A percentile compares a stretch with the other conserved stretches of the same genome.
Evolutionary conservation across 441 rosid genomes (phyloP).

Genomic region (Erodium texanum): DNA sequence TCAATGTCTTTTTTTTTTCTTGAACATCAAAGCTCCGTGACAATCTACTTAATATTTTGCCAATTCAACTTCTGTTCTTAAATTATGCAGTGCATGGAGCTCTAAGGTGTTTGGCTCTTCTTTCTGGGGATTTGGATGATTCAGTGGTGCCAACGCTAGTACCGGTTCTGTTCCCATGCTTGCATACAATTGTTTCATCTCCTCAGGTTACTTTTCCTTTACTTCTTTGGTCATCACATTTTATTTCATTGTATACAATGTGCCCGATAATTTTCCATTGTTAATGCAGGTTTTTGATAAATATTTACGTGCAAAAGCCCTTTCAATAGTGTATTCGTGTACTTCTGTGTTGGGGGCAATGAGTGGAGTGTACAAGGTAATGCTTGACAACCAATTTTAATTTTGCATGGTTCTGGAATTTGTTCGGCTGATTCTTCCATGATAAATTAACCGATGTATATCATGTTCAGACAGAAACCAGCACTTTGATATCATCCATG

Average conservation of each 20-base stretch:
- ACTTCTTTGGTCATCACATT: neutral
- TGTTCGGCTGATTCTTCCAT: slow-evolving; percentile 22
- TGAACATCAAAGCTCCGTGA: neutral
- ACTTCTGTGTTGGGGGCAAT: slow-evolving; percentile 66
- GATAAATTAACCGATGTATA: slow-evolving; percentile 30
- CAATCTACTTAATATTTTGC: neutral
- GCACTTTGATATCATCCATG: slow-evolving; percentile 49
- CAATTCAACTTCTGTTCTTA: slow-evolving; percentile 10
- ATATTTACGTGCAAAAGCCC: slow-evolving; percentile 68
- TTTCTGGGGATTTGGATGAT: slow-evolving; percentile 82
- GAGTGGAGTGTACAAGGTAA: slow-evolving; percentile 85
- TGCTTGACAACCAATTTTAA: slow-evolving; percentile 5
- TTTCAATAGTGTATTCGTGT: slow-evolving; percentile 76
- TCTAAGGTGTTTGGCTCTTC: slow-evolving; percentile 81
- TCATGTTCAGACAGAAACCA: slow-evolving; percentile 63
- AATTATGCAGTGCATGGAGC: slow-evolving; percentile 64
- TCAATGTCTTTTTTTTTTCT: no score
- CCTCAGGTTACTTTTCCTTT: slow-evolving; percentile 49
- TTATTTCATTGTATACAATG: slow-evolving; percentile 15
- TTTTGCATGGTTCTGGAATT: slow-evolving; percentile 15
- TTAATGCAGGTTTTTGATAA: slow-evolving; percentile 62
- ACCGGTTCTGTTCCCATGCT: slow-evolving; percentile 76
- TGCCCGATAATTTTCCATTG: slow-evolving; percentile 13
- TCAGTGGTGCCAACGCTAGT: slow-evolving; percentile 57
- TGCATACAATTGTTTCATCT: slow-evolving; percentile 69